Percentiles rank a stretch among this genome's conserved stretches.
phyloP scores from a whole-genome alignment of 345 rosid species.

The Citrus glauca region DNA sequence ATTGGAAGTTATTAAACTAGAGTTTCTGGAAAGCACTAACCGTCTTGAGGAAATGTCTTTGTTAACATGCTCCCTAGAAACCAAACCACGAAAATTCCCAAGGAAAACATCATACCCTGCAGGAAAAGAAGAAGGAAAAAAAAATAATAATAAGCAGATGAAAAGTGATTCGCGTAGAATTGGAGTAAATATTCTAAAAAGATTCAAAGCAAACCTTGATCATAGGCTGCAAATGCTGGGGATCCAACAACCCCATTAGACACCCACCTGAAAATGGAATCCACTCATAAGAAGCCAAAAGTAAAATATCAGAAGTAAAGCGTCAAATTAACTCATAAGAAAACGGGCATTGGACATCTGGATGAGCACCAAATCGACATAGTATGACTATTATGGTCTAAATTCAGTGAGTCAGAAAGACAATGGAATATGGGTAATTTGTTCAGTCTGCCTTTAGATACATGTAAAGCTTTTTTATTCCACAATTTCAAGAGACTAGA shows the following conservation, averaged over 20 bases:
- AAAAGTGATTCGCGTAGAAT: background rate
- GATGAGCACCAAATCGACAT: background rate
- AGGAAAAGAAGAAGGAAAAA: background rate
- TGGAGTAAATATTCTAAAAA: constrained; percentile 9
- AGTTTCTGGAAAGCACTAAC: constrained; percentile 42
- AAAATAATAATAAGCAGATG: background rate
- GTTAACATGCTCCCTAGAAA: constrained; percentile 84
- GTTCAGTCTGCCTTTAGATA: background rate
- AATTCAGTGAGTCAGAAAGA: background rate
- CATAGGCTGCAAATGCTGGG: constrained; percentile 98
- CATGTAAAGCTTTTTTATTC: background rate
- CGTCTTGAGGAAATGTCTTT: constrained; percentile 72
- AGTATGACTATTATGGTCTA: background rate
- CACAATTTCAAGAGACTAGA: background rate
- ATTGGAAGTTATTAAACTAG: background rate
- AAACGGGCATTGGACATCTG: background rate
- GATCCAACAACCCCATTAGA: constrained; percentile 96
- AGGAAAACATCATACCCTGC: constrained; percentile 94
- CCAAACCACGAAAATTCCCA: constrained; percentile 91
- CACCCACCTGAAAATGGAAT: constrained; percentile 60
- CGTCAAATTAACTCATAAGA: background rate
- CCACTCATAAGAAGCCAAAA: constrained; percentile 1
- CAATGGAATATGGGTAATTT: background rate
- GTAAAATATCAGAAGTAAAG: background rate
- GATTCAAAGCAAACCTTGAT: constrained; percentile 62